Base-by-base conservation (phyloP, 495 filamentous ascomycete genomes). In the Penicillium ochrochloron region DNA sequence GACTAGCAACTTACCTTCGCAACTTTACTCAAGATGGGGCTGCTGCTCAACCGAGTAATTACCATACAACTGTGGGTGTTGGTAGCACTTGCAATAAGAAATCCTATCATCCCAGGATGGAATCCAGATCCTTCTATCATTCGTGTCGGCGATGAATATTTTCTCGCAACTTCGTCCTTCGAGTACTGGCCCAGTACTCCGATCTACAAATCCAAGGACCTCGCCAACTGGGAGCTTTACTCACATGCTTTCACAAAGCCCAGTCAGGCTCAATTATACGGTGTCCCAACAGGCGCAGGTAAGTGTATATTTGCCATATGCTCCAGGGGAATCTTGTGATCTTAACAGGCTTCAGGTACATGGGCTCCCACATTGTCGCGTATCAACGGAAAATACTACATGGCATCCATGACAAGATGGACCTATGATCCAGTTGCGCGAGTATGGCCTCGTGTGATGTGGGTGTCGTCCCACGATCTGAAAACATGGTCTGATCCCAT, bases 101-200 rank as follows among this genome's bases (percentile, higher is more conserved):
- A 51, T 29, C 48, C 48, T 15, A 51, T 51, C 11, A 51, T 51
- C 1, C 14, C 48, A 29, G 48, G 48, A 25, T 51, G 48, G 48
- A 51, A 51, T 17, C 48, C 48, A 15, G 48, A 51, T 29, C 48
- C 48, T 15, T 51, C 48, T 9, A 51, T 51, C 25, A 51, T 51
- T 15, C 48, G 48, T 14, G 48, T 29, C 25, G 23, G 48, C 7
- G 25, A 29, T 29, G 48, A 51, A 29, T 51, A 51, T 17, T 51
- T 29, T 23, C 19, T 51, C 14, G 23, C 48, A 3, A 51, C 48
- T 15, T 51, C 48, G 23, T 51, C 48, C 4, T 51, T 51, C 25
- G 48, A 51, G 48, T 51, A 51, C 14, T 51, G 48, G 48, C 48
- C 48, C 4, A 29, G 48, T 27, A 51, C 48, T 3, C 25, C 48